phyloP scores from a whole-genome alignment of 2,329 filamentous ascomycete species.

The Penicillium sp. region DNA sequence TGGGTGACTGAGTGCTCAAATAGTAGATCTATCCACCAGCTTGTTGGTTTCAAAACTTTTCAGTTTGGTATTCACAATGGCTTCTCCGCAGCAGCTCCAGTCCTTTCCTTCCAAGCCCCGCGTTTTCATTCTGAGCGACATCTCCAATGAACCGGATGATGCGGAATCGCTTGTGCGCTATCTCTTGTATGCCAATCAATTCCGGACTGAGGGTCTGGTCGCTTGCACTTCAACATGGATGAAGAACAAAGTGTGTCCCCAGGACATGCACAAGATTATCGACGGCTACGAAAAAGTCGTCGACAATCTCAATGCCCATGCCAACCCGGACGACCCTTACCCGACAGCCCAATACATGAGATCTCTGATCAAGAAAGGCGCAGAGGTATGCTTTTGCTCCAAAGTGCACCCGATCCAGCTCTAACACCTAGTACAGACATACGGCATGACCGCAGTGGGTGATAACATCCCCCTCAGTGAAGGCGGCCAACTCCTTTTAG shows the following conservation, averaged over 20 bases:
- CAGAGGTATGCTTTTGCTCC: conserved; percentile 36
- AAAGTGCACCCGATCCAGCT: neutral
- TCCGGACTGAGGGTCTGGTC: conserved; percentile 49
- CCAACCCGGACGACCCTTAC: conserved; percentile 47
- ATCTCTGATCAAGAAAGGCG: conserved; percentile 43
- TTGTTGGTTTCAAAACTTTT: neutral
- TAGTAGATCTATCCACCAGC: neutral
- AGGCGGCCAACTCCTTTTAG: conserved; percentile 49
- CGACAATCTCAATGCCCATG: conserved; percentile 53
- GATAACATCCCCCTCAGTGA: conserved; percentile 39
- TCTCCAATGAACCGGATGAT: conserved; percentile 52
- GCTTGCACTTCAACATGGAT: conserved; percentile 52
- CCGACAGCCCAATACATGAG: conserved; percentile 39
- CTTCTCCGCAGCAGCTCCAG: conserved; percentile 9
- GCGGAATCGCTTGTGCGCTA: conserved; percentile 48
- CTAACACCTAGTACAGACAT: conserved; percentile 14
- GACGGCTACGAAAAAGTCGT: conserved; percentile 48
- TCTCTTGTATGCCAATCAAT: conserved; percentile 50
- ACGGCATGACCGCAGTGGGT: conserved; percentile 41
- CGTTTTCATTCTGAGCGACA: conserved; percentile 48
- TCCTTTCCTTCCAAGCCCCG: conserved; percentile 15
- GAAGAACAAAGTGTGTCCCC: conserved; percentile 41
- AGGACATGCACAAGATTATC: conserved; percentile 48
- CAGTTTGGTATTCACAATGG: conserved; percentile 5
- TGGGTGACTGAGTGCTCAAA: neutral